These are phyloP conservation scores for Colletotrichum agaves DNA, from an alignment of 2,329 filamentous ascomycete genomes.

Conservation along the genomic window DNA sequence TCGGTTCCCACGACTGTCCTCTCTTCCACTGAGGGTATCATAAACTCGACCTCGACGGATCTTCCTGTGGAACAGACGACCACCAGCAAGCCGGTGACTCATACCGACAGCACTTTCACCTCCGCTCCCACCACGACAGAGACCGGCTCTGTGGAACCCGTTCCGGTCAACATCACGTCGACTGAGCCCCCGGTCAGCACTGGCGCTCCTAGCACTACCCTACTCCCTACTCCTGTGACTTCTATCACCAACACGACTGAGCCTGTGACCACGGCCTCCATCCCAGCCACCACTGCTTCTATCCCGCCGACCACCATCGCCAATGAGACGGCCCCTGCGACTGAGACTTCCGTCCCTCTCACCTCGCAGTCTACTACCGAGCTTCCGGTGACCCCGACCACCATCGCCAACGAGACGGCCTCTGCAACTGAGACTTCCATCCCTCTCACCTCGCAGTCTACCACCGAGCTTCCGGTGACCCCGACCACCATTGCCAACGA, in stretches of 20 bases:
- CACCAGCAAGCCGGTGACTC: slow-evolving; percentile 15
- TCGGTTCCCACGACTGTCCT: slow-evolving; percentile 18
- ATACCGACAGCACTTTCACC: slow-evolving; percentile 19
- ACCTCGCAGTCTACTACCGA: slow-evolving; percentile 9
- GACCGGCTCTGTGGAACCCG: slow-evolving; percentile 51
- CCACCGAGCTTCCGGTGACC: slow-evolving; percentile 16
- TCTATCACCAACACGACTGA: slow-evolving; percentile 23
- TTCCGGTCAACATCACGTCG: slow-evolving; percentile 25
- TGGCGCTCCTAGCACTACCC: slow-evolving; percentile 23
- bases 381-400: slow-evolving; percentile 20
- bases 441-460: slow-evolving; percentile 3
- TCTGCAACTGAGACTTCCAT: slow-evolving; percentile 4
- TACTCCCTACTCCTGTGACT: slow-evolving; percentile 26
- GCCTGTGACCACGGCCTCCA: slow-evolving; percentile 7
- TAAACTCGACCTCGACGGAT: slow-evolving; percentile 23
- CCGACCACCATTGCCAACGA: slow-evolving; percentile 35
- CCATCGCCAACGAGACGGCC: slow-evolving; percentile 36
- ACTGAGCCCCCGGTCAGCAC: slow-evolving; percentile 14
- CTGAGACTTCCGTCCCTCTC: slow-evolving; percentile 8
- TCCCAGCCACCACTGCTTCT: slow-evolving; percentile 17
- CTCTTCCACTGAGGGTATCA: slow-evolving; percentile 16
- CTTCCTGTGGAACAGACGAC: slow-evolving; percentile 19
- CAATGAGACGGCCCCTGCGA: slow-evolving; percentile 23
- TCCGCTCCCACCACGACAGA: slow-evolving; percentile 52
- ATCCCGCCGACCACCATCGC: slow-evolving; percentile 15